Base-by-base conservation (phyloP, 495 filamentous ascomycete species). In the Podospora comata region DNA sequence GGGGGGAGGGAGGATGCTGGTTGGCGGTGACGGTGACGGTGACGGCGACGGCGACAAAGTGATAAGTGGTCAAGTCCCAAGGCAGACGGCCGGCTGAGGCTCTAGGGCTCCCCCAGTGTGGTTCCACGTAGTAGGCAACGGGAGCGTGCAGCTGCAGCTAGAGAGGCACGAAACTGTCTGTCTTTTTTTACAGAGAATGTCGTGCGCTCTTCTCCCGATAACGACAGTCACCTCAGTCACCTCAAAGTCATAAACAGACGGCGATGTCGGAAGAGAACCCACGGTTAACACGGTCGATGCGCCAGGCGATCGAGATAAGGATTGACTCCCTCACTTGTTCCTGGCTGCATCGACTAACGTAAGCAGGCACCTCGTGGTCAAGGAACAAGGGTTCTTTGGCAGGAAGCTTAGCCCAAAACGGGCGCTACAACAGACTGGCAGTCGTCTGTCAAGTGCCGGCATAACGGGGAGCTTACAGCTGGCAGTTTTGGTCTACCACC, bases 21-120 rank as follows among this genome's bases (percentile, higher is more conserved):
- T 75, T 76, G 73, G 76, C 73, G 72, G 75, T 76, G 75, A 75
- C 73, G 57, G 55, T 58, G 55, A 58, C 55, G 55, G 55, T 23
- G 55, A 58, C 55, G 54, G 54, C 54, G 54, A 18, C 15, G 54
- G 23, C 23, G 23, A 23, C 23, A 23, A 32, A 32, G 55, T 48
- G 39, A 11, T 32, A 20, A 30, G 26, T 30, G 59, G 59, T 30
- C 30, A 32, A 32, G 13, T 30, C 64, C 23, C 68, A 73, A 75
- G 75, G 74, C 72, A 73, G 70, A 71, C 72, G 69, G 68, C 59
- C 39, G 30, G 48, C 44, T 15, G 55, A 58, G 55, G 55, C 55
- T 58, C 55, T 58, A 58, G 55, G 54, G 55, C n/a, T 20, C 55
- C 55, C 55, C 23, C 55, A 58, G 18, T 19, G 55, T 58, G 39